Percentiles rank a stretch among this genome's conserved stretches.
Evolutionary conservation across 768 basidiomycete genomes (phyloP).

Genomic region (Paxillus ammoniavirescens): DNA sequence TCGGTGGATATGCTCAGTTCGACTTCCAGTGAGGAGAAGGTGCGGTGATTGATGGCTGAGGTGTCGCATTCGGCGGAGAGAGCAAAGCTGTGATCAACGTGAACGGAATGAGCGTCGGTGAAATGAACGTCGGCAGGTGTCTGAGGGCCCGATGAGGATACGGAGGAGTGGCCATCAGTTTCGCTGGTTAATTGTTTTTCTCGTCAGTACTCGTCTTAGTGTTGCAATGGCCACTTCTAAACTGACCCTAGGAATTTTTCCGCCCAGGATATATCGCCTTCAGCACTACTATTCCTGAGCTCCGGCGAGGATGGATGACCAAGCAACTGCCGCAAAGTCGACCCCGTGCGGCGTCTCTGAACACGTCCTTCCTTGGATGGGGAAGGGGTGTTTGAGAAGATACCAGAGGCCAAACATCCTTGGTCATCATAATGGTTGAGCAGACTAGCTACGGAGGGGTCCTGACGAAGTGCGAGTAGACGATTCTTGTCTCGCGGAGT

Average conservation of each 20-base stretch:
- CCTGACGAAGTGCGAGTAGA: slow-evolving; percentile 59
- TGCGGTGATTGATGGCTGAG: slow-evolving; percentile 33
- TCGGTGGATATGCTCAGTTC: slow-evolving; percentile 59
- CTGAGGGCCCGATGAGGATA: slow-evolving; percentile 48
- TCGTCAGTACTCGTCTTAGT: slow-evolving; percentile 8
- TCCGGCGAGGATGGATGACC: slow-evolving; percentile 45
- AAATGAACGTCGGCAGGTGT: slow-evolving; percentile 49
- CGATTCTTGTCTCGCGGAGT: slow-evolving; percentile 50
- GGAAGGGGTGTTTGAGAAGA: slow-evolving; percentile 61
- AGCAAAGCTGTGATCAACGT: slow-evolving; percentile 35
- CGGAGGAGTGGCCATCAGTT: slow-evolving; percentile 40
- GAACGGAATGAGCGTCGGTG: slow-evolving; percentile 38
- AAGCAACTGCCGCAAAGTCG: slow-evolving; percentile 71
- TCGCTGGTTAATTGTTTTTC: slow-evolving; percentile 33
- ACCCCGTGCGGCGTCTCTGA: slow-evolving; percentile 61
- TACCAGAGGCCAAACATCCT: slow-evolving; percentile 56
- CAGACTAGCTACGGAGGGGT: slow-evolving; percentile 77
- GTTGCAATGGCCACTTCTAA: neutral
- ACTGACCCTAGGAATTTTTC: slow-evolving; percentile 69
- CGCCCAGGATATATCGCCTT: slow-evolving; percentile 85
- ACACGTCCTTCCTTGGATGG: slow-evolving; percentile 39
- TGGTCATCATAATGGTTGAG: slow-evolving; percentile 72
- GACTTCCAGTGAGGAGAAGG: slow-evolving; percentile 74
- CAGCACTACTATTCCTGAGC: slow-evolving; percentile 37
- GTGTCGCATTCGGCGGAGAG: slow-evolving; percentile 48